Evolutionary conservation across 176 grass and related monocot species (phyloP).

Genomic region (Carex parvula): DNA sequence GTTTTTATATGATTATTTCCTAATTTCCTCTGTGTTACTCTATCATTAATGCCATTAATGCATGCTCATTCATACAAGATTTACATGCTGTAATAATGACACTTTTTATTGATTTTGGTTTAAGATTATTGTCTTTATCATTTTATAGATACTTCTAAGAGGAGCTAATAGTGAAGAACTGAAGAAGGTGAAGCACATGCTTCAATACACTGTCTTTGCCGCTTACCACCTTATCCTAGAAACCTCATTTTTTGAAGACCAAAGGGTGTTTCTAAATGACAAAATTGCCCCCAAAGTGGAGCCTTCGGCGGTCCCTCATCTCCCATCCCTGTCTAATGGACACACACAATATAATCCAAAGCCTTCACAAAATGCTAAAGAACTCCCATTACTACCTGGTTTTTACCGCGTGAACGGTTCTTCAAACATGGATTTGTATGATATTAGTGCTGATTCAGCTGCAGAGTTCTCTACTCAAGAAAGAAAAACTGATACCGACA

Average conservation of each 20-base stretch:
- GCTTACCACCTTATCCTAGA: slow-evolving; percentile 88
- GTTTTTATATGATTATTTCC: not conserved
- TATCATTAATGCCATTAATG: not conserved
- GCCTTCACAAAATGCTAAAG: slow-evolving; percentile 22
- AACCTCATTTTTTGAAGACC: slow-evolving; percentile 90
- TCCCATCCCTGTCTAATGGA: slow-evolving; percentile 24
- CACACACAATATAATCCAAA: slow-evolving; percentile 15
- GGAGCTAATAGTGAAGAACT: slow-evolving; percentile 67
- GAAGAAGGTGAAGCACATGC: slow-evolving; percentile 79
- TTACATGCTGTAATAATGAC: not conserved
- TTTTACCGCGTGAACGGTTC: slow-evolving; percentile 39
- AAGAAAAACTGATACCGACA: slow-evolving; percentile 24
- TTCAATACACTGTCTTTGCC: slow-evolving; percentile 90
- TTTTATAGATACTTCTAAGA: slow-evolving; percentile 68
- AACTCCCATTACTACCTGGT: slow-evolving; percentile 24
- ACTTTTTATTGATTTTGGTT: not conserved
- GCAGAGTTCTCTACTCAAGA: slow-evolving; percentile 44
- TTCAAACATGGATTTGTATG: slow-evolving; percentile 54
- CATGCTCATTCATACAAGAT: not conserved
- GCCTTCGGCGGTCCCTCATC: slow-evolving; percentile 24
- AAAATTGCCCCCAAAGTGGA: slow-evolving; percentile 29
- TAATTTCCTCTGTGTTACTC: not conserved
- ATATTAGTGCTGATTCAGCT: slow-evolving; percentile 42
- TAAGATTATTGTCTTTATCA: not conserved
- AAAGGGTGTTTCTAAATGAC: slow-evolving; percentile 59